Evolutionary conservation across 2,329 filamentous ascomycete genomes (phyloP).

Genomic region (Dactylellina haptotyla): DNA sequence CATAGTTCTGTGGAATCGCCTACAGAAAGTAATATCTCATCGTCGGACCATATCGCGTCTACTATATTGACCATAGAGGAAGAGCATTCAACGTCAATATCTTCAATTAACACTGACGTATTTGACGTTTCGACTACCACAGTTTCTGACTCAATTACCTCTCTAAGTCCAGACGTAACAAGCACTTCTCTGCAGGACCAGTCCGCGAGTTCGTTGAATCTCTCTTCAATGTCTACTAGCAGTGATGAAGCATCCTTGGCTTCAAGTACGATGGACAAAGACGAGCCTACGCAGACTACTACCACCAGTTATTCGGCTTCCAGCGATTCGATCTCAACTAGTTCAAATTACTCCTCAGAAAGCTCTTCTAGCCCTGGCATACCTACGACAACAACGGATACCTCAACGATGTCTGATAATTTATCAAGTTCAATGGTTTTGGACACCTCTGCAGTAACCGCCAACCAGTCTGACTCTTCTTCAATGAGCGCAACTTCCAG

Average conservation of each 20-base stretch:
- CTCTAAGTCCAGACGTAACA: neutral
- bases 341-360: neutral
- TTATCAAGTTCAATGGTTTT: neutral
- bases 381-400: neutral
- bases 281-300: neutral
- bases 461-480: neutral
- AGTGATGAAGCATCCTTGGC: too few species aligned
- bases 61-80: too few species aligned
- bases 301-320: neutral
- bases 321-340: neutral
- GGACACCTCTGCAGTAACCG: neutral
- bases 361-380: neutral
- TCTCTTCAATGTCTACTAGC: too few species aligned
- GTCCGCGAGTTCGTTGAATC: too few species aligned
- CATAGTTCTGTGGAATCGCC: too few species aligned
- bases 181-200: neutral
- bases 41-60: too few species aligned
- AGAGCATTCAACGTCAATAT: neutral
- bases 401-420: neutral
- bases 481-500: too few species aligned
- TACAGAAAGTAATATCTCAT: too few species aligned
- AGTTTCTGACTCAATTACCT: too few species aligned
- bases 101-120: neutral
- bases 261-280: too few species aligned
- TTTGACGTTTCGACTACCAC: too few species aligned